phyloP scores from a whole-genome alignment of 352 stramenopile species.

The Thalassiosira livingstoniorum region DNA sequence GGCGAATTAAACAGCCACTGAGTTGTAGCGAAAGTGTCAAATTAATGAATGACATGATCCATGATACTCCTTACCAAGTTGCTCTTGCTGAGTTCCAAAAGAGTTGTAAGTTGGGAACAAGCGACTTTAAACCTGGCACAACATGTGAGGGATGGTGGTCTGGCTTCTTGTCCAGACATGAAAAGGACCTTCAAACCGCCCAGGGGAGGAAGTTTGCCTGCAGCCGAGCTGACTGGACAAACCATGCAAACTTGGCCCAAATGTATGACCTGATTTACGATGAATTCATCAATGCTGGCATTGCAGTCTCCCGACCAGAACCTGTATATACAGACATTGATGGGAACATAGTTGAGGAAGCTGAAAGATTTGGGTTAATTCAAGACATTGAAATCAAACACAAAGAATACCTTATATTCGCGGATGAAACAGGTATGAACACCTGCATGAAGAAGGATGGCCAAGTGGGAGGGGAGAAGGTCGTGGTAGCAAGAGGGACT shows the following conservation, averaged over 20 bases:
- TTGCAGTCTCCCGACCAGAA: too few relatives aligned
- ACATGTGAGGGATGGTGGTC: neutral
- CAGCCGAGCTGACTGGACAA: slow-evolving; percentile 13
- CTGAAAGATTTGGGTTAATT: slow-evolving; percentile 8
- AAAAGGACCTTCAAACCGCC: slow-evolving; percentile 3
- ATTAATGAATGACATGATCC: slow-evolving; percentile 25
- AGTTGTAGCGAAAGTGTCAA: neutral
- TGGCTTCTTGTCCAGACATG: slow-evolving; percentile 14
- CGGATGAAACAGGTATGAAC: slow-evolving; percentile 25
- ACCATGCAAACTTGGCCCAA: slow-evolving; percentile 7
- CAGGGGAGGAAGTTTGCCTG: slow-evolving; percentile 13
- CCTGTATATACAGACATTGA: slow-evolving; percentile 16
- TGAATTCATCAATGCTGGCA: slow-evolving; percentile 23
- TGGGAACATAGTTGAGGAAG: slow-evolving; percentile 18
- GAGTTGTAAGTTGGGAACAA: neutral
- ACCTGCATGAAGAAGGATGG: slow-evolving; percentile 41
- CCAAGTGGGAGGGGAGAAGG: slow-evolving; percentile 18
- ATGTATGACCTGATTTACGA: slow-evolving; percentile 34
- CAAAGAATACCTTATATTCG: slow-evolving; percentile 19
- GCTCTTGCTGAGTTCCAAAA: slow-evolving; percentile 10
- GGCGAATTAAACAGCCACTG: slow-evolving; percentile 16
- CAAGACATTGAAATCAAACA: slow-evolving; percentile 26
- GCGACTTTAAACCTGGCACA: neutral
- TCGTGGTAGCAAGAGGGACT: slow-evolving; percentile 14
- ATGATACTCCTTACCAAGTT: neutral